These are phyloP conservation scores for Starmerella apis DNA, from an alignment of 805 yeast species.

Conservation along the genomic window DNA sequence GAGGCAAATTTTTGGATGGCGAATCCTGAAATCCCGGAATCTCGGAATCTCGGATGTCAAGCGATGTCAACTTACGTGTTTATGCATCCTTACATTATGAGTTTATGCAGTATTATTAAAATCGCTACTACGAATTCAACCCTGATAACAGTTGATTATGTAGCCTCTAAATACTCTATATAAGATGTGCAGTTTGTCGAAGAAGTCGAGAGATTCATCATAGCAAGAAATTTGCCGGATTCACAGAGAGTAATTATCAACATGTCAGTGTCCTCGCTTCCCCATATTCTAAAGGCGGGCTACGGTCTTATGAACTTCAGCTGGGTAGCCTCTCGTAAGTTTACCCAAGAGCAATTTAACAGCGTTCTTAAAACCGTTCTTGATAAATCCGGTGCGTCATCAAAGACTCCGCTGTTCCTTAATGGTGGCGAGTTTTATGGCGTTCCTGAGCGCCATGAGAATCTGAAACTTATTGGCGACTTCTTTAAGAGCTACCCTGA, in stretches of 20 bases:
- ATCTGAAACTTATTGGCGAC: slow-evolving; percentile 46
- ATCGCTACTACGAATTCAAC: too few relatives aligned
- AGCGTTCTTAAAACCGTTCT: slow-evolving; percentile 46
- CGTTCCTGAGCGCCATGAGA: slow-evolving; percentile 36
- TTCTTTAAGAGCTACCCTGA: slow-evolving; percentile 53
- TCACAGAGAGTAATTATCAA: too few relatives aligned
- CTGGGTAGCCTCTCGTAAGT: slow-evolving; percentile 47
- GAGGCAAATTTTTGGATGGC: too few relatives aligned
- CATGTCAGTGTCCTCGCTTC: not conserved
- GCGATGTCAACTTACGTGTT: too few relatives aligned
- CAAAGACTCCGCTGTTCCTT: slow-evolving; percentile 41
- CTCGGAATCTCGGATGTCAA: too few relatives aligned
- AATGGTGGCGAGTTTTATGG: slow-evolving; percentile 81
- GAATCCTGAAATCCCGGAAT: too few relatives aligned
- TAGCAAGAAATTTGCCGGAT: too few relatives aligned
- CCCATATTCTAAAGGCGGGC: slow-evolving; percentile 36
- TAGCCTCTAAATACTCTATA: too few relatives aligned
- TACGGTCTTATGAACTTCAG: slow-evolving; percentile 78
- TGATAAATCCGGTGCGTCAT: slow-evolving; percentile 25
- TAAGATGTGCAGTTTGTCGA: too few relatives aligned
- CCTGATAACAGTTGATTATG: not conserved
- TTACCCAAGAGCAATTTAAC: slow-evolving; percentile 45
- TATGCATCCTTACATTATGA: too few relatives aligned
- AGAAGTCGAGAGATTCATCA: too few relatives aligned
- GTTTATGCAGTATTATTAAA: not conserved